Evolutionary conservation across 78 protist genomes (phyloP).

Genomic region (Dictyostelium firmibasis): DNA sequence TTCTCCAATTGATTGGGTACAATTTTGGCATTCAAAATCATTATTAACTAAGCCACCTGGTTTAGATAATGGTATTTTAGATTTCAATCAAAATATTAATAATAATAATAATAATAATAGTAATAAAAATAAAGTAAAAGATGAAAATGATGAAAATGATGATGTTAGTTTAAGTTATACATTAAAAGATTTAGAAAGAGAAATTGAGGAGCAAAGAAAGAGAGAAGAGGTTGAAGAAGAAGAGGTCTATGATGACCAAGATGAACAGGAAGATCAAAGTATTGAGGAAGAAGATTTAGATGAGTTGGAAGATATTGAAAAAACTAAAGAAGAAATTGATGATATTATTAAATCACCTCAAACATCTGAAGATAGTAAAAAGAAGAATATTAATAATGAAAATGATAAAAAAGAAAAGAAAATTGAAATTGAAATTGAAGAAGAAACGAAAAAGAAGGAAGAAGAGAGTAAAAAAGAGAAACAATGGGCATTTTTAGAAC

Average conservation of each 20-base stretch:
- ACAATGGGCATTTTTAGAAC: conserved; percentile 71
- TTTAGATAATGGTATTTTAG: conserved; percentile 9
- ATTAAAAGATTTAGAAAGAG: conserved; percentile 11
- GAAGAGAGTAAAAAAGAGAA: conserved; percentile 10
- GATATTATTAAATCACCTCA: background rate
- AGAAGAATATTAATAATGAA: background rate
- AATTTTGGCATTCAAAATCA: conserved; percentile 48
- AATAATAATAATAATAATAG: background rate
- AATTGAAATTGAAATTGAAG: background rate
- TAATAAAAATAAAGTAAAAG: background rate
- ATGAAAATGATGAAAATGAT: background rate
- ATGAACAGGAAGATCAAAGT: background rate
- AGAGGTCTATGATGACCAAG: conserved; percentile 24
- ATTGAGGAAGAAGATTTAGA: conserved; percentile 43
- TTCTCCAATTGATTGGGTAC: conserved; percentile 33
- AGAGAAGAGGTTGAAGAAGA: conserved; percentile 2
- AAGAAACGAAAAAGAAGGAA: background rate
- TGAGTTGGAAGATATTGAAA: background rate
- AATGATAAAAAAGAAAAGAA: background rate
- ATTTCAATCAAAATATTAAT: background rate
- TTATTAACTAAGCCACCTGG: conserved; percentile 49
- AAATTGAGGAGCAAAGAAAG: background rate
- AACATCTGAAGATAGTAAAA: background rate
- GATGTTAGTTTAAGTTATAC: background rate
- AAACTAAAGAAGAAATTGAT: background rate